Percentiles rank a stretch among this genome's conserved stretches.
Evolutionary conservation across 352 stramenopile species (phyloP).

Genomic region (Phytophthora ohioensis): DNA sequence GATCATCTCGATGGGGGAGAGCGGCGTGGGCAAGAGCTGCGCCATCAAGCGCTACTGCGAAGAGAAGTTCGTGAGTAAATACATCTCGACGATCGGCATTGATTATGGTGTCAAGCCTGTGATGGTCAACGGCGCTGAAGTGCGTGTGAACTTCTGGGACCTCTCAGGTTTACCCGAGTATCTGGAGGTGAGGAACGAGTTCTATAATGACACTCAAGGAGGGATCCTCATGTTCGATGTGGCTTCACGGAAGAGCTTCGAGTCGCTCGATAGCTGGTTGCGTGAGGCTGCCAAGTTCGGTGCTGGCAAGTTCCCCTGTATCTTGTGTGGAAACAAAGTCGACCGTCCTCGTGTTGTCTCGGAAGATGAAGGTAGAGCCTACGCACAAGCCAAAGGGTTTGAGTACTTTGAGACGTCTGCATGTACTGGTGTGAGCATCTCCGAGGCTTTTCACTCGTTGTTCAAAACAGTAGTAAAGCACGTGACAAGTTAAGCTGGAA

Average conservation of each 20-base stretch:
- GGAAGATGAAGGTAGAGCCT: slow-evolving; percentile 83
- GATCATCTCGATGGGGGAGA: slow-evolving; percentile 94
- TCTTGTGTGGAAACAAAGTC: slow-evolving; percentile 94
- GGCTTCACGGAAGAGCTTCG: slow-evolving; percentile 79
- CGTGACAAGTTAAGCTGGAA: slow-evolving; percentile 28
- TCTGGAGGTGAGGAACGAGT: slow-evolving; percentile 96
- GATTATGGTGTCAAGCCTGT: slow-evolving; percentile 96
- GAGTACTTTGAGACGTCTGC: slow-evolving; percentile 95
- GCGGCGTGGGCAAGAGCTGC: slow-evolving; percentile 93
- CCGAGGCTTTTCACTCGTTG: slow-evolving; percentile 85
- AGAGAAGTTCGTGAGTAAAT: slow-evolving; percentile 95
- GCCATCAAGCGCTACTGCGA: slow-evolving; percentile 97
- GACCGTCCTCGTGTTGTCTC: slow-evolving; percentile 80
- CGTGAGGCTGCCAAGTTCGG: slow-evolving; percentile 90
- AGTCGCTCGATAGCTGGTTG: slow-evolving; percentile 90
- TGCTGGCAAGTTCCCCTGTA: slow-evolving; percentile 84
- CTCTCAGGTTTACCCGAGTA: slow-evolving; percentile 93
- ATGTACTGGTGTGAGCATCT: slow-evolving; percentile 87
- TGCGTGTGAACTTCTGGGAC: slow-evolving; percentile 96
- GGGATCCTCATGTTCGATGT: slow-evolving; percentile 86
- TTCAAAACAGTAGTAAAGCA: slow-evolving; percentile 74
- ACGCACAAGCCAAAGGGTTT: slow-evolving; percentile 78
- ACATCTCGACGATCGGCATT: slow-evolving; percentile 96
- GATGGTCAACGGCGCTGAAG: slow-evolving; percentile 69
- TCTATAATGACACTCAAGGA: slow-evolving; percentile 95